A percentile compares a stretch with the other conserved stretches of the same genome.
Conservation (phyloP, 2,329 filamentous ascomycete species). For the Orbilia quercus region DNA sequence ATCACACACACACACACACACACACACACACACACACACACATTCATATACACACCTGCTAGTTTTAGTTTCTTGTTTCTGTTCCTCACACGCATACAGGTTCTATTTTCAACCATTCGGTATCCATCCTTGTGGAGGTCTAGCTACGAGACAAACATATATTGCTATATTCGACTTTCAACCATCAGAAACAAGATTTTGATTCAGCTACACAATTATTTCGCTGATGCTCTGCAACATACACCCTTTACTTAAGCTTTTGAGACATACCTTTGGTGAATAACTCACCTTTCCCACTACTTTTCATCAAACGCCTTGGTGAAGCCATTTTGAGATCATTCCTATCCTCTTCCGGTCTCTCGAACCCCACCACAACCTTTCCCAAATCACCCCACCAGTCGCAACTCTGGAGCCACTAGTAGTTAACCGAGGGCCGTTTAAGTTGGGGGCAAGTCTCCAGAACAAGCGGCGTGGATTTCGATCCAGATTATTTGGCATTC, state of each 20-base stretch:
- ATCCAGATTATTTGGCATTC: conserved; percentile 53
- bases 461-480: conserved; percentile 56
- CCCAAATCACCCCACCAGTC: conserved; percentile 43
- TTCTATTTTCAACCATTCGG: too few species aligned
- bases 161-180: neutral
- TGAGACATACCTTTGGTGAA: neutral
- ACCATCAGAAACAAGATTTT: neutral
- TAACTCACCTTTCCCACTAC: neutral
- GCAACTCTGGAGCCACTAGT: conserved; percentile 56
- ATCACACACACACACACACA: too few species aligned
- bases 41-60: too few species aligned
- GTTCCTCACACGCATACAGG: too few species aligned
- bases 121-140: too few species aligned
- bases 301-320: neutral
- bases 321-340: conserved; percentile 2
- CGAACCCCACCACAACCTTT: conserved; percentile 19
- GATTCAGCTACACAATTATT: too few species aligned
- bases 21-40: too few species aligned
- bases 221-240: too few species aligned
- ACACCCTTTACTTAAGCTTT: neutral
- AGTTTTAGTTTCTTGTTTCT: too few species aligned
- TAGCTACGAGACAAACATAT: too few species aligned
- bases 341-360: conserved; percentile 9
- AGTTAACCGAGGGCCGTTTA: conserved; percentile 52
- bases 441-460: conserved; percentile 54